Conservation (phyloP, 371 early-diverging fungal genomes). For the Zancudomyces culisetae region DNA sequence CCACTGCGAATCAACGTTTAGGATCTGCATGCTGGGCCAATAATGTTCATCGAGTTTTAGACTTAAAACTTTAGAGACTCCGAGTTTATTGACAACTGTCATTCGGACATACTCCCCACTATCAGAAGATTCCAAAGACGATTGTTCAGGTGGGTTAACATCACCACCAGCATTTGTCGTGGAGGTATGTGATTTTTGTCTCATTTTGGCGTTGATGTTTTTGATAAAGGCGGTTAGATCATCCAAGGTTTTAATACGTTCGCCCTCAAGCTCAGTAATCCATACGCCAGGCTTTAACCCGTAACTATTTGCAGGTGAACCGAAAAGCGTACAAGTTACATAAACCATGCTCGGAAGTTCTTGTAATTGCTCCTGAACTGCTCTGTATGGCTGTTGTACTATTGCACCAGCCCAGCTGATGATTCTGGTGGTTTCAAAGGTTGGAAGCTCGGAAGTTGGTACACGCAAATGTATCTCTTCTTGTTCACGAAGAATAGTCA, state of each 20-base stretch:
- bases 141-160: conserved; percentile 1
- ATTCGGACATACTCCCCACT: conserved; percentile 44
- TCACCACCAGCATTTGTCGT: conserved; percentile 3
- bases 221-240: conserved; percentile 22
- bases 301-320: conserved; percentile 22
- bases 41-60: conserved; percentile 49
- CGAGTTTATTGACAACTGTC: conserved; percentile 38
- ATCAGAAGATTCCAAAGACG: conserved; percentile 5
- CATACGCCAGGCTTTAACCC: conserved; percentile 47
- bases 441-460: conserved; percentile 19
- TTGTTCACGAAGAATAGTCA: conserved; percentile 40
- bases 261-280: conserved; percentile 39
- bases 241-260: conserved; percentile 22
- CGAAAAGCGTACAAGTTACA: conserved; percentile 32
- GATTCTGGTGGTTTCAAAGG: conserved; percentile 37
- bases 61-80: conserved; percentile 37
- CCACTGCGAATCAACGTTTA: conserved; percentile 38
- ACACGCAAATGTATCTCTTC: conserved; percentile 24
- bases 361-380: conserved; percentile 60
- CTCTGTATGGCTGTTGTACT: conserved; percentile 58
- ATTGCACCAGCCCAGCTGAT: conserved; percentile 74
- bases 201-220: conserved; percentile 4
- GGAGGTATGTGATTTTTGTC: too few species aligned
- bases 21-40: conserved; percentile 48
- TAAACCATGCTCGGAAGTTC: conserved; percentile 51